Evolutionary conservation across 2,329 filamentous ascomycete species (phyloP), one percentile per base, ranked within the genome.

Genomic region (Colletotrichum sp.): DNA sequence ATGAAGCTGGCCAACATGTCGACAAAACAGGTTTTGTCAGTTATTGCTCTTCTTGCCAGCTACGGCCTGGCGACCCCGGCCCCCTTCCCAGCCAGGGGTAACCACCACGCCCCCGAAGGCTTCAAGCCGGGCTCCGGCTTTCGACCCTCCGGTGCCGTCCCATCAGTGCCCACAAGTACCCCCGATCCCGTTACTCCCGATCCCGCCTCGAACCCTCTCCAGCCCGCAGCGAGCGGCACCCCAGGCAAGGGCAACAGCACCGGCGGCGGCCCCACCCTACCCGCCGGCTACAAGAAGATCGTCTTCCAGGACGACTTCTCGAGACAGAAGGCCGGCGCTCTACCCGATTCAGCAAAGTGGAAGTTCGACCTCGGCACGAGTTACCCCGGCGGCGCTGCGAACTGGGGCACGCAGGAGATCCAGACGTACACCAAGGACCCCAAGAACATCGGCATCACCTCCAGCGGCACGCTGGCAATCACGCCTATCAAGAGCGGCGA

Each of bases 321-420:
- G 7, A 82, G 43, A 58, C 77, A 48, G 67, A 77, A 65, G 77
- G 79, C 80, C 10, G 81, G 81, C 32, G 77, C 81, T 10, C 81
- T 83, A 6, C 84, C 85, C 4, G 83, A 84, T 48, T 58, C 80
- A 28, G 79, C 81, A 16, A 88, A 86, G 78, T 90, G 88, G 87
- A 81, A 82, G 34, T 76, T 85, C 66, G 83, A 86, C 76, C 79
- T 81, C n/a, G 88, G 88, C 64, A 89, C 86, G 1, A 77, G 78
- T 12, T 90, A 90, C 76, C 82, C 86, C 2, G 85, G 85, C n/a
- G 87, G 88, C 1, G 80, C 87, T 0, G 69, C 80, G 9, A 82
- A 86, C 75, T 90, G 88, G 88, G 88, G 88, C 64, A 90, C 88
- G 5, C 83, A 84, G 72, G 88, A 90, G 79, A 81, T 86, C 21